Evolutionary conservation across 2,329 filamentous ascomycete genomes (phyloP).

Genomic region (Zelopaecilomyces penicillatus): DNA sequence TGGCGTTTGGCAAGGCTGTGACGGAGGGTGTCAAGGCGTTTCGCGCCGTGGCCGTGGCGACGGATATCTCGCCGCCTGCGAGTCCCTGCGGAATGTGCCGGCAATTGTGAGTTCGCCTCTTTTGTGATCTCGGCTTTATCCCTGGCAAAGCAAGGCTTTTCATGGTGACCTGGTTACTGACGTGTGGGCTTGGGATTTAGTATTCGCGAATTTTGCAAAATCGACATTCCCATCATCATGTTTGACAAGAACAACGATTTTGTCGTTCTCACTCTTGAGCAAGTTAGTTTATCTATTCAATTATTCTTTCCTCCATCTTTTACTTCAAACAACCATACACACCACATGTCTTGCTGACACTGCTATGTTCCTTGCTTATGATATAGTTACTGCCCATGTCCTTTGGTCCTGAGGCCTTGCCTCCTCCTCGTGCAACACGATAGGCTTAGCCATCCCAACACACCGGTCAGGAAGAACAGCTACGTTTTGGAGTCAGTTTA

Average conservation of each 20-base stretch:
- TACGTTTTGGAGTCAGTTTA: too few species aligned
- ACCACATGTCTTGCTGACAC: neutral
- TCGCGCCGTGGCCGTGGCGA: conserved; percentile 76
- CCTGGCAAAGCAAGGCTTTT: neutral
- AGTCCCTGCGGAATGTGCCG: conserved; percentile 94
- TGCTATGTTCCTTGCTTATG: neutral
- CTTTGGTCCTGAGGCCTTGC: conserved; percentile 56
- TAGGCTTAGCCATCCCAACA: neutral
- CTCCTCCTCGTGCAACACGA: conserved; percentile 21
- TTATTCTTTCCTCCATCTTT: neutral
- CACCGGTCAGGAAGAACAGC: too few species aligned
- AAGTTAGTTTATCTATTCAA: conserved; percentile 37
- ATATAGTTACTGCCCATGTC: conserved; percentile 56
- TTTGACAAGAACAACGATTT: conserved; percentile 75
- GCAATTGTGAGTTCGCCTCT: conserved; percentile 59
- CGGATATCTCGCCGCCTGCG: conserved; percentile 61
- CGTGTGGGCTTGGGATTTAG: conserved; percentile 26
- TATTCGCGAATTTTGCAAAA: conserved; percentile 66
- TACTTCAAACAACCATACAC: neutral
- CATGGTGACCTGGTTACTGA: neutral
- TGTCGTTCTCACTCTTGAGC: conserved; percentile 59
- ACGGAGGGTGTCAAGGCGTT: conserved; percentile 50
- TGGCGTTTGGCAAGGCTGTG: conserved; percentile 77
- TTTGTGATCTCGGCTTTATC: neutral
- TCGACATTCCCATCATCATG: conserved; percentile 78